Conservation (phyloP, 2,329 filamentous ascomycete species). For the Verticillium nubilum region DNA sequence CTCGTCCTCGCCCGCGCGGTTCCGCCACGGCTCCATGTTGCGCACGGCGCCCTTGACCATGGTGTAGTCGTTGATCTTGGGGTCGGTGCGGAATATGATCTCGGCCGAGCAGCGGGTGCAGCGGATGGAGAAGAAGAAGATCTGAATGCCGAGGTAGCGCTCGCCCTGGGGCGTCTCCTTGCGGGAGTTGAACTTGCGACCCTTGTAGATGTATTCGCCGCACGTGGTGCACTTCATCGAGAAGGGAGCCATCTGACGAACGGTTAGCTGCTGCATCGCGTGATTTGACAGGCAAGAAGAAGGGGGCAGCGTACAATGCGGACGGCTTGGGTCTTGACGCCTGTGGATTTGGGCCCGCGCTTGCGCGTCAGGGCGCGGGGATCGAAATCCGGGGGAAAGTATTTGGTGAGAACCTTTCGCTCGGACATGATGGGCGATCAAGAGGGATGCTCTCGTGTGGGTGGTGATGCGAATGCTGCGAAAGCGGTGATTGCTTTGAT, state of each 20-base stretch:
- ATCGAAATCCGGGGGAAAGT: constrained; percentile 69
- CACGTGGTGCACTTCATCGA: constrained; percentile 37
- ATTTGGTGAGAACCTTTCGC: constrained; percentile 65
- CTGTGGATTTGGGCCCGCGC: constrained; percentile 63
- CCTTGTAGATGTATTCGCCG: constrained; percentile 71
- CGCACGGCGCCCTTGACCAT: constrained; percentile 77
- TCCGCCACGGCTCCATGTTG: constrained; percentile 89
- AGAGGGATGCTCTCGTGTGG: not conserved
- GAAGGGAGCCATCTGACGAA: constrained; percentile 22
- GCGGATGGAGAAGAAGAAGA: constrained; percentile 74
- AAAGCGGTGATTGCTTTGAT: not conserved
- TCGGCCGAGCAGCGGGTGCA: constrained; percentile 74
- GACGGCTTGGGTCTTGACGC: constrained; percentile 79
- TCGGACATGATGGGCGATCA: constrained; percentile 63
- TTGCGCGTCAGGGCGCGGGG: constrained; percentile 70
- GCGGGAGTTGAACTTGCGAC: constrained; percentile 89
- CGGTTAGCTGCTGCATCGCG: constrained; percentile 57
- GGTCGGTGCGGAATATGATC: constrained; percentile 92
- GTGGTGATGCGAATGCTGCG: not conserved
- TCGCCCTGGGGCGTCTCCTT: constrained; percentile 89
- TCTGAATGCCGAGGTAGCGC: constrained; percentile 81
- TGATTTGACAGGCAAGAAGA: constrained; percentile 41
- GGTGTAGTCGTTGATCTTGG: constrained; percentile 89
- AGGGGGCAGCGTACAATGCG: constrained; percentile 77
- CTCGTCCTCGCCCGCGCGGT: constrained; percentile 59